A percentile compares a stretch with the other conserved stretches of the same genome.
Evolutionary conservation across 208 protist species (phyloP).

Genomic region (Leishmania guyanensis): DNA sequence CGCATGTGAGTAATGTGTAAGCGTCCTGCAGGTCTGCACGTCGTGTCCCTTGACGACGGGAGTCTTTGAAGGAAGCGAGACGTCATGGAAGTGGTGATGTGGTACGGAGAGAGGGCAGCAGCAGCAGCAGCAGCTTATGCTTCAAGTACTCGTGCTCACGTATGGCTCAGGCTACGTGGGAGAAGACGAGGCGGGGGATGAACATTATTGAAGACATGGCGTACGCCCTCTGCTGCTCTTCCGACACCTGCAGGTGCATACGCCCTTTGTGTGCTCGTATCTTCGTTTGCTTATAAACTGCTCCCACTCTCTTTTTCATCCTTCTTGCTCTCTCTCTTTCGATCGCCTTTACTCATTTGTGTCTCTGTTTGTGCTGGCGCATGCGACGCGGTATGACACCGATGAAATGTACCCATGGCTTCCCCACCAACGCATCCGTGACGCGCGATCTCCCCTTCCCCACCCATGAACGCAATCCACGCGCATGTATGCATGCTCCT

Average conservation of each 20-base stretch:
- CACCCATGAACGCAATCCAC: background rate
- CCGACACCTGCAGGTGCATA: background rate
- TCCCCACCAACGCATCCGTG: background rate
- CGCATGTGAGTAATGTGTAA: background rate
- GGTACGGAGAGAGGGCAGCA: background rate
- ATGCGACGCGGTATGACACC: background rate
- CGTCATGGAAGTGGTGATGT: background rate
- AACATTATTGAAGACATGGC: background rate
- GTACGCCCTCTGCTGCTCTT: background rate
- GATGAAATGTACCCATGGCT: background rate
- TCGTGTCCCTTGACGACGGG: background rate
- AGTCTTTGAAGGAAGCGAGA: background rate
- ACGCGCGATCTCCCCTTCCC: background rate
- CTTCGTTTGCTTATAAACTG: background rate
- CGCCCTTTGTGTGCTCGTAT: background rate
- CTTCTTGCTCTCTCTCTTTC: background rate
- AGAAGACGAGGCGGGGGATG: background rate
- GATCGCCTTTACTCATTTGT: too few species aligned
- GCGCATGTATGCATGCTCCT: background rate
- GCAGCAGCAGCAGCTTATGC: background rate
- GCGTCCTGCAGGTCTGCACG: background rate
- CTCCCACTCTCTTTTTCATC: background rate
- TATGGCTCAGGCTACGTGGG: background rate
- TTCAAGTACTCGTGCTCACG: background rate
- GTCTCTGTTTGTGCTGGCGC: background rate